Evolutionary conservation across 1,284 basidiomycete species (phyloP).

Genomic region (Sphaerobolus stellatus): DNA sequence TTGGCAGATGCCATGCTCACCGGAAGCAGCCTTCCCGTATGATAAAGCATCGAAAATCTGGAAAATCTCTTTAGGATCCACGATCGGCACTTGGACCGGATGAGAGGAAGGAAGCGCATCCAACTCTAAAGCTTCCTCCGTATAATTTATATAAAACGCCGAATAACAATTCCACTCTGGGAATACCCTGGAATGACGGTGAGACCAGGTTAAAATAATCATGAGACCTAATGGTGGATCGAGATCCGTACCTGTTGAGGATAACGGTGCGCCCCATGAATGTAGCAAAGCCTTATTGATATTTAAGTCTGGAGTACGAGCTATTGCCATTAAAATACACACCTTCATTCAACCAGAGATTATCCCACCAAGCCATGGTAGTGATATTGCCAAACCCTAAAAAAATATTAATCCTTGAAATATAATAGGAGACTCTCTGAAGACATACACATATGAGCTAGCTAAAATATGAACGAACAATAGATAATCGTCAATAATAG

Average conservation of each 20-base stretch:
- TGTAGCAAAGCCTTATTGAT: slow-evolving; percentile 40
- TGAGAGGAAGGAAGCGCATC: slow-evolving; percentile 93
- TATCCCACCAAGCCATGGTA: slow-evolving; percentile 94
- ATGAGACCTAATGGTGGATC: neutral
- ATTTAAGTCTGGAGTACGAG: neutral
- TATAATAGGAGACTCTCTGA: slow-evolving; percentile 1
- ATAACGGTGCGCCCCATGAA: slow-evolving; percentile 92
- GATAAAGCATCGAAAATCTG: slow-evolving; percentile 86
- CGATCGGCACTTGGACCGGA: slow-evolving; percentile 91
- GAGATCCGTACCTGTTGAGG: slow-evolving; percentile 54
- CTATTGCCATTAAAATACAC: slow-evolving; percentile 4
- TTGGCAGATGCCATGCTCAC: slow-evolving; percentile 33
- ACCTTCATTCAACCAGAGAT: slow-evolving; percentile 84
- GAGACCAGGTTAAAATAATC: slow-evolving; percentile 16
- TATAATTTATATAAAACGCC: slow-evolving; percentile 61
- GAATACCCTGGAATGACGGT: slow-evolving; percentile 53
- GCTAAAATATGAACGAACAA: neutral
- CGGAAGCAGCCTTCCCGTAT: slow-evolving; percentile 86
- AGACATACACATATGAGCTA: neutral
- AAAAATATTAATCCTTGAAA: slow-evolving; percentile 11
- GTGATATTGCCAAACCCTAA: slow-evolving; percentile 86
- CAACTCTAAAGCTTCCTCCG: slow-evolving; percentile 70
- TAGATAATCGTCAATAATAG: slow-evolving; percentile 14
- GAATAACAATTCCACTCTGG: slow-evolving; percentile 78
- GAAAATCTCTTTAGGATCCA: slow-evolving; percentile 68